Percentiles rank a stretch among this genome's conserved stretches.
phyloP scores from a whole-genome alignment of 1,284 basidiomycete genomes.

The Pholiota adiposa region DNA sequence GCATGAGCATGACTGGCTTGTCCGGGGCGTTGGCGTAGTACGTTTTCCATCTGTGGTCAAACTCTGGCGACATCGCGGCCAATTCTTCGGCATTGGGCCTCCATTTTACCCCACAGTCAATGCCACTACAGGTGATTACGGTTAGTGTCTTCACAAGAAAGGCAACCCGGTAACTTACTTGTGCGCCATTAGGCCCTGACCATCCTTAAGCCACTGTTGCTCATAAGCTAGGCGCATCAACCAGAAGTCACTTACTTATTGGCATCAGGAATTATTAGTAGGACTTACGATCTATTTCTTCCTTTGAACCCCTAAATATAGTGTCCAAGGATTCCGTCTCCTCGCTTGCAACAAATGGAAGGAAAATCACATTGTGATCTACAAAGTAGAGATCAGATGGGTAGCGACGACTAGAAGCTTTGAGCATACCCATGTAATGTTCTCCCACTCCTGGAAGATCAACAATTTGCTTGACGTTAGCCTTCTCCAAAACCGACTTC shows the following conservation, averaged over 20 bases:
- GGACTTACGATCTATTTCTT: constrained; percentile 31
- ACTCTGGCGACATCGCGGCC: constrained; percentile 37
- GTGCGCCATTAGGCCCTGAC: constrained; percentile 51
- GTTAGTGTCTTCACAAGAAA: neutral
- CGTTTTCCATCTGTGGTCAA: constrained; percentile 41
- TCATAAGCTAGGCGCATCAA: constrained; percentile 36
- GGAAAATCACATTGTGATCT: constrained; percentile 50
- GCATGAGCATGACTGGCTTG: constrained; percentile 40
- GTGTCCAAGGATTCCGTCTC: constrained; percentile 49
- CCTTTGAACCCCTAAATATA: constrained; percentile 42
- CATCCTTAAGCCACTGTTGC: constrained; percentile 46
- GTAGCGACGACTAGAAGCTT: neutral
- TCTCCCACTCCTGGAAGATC: constrained; percentile 64
- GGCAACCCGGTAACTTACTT: constrained; percentile 41
- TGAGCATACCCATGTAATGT: constrained; percentile 49
- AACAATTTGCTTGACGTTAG: constrained; percentile 45
- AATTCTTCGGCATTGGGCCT: constrained; percentile 41
- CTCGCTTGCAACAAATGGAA: constrained; percentile 41
- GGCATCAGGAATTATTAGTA: neutral
- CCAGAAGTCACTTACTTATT: neutral
- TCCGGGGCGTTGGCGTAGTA: constrained; percentile 39
- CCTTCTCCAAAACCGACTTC: constrained; percentile 40
- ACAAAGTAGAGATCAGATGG: neutral
- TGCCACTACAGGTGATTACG: constrained; percentile 30
- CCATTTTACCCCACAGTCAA: constrained; percentile 43